Conservation (phyloP, 768 basidiomycete genomes). For the Boletus huronensis region DNA sequence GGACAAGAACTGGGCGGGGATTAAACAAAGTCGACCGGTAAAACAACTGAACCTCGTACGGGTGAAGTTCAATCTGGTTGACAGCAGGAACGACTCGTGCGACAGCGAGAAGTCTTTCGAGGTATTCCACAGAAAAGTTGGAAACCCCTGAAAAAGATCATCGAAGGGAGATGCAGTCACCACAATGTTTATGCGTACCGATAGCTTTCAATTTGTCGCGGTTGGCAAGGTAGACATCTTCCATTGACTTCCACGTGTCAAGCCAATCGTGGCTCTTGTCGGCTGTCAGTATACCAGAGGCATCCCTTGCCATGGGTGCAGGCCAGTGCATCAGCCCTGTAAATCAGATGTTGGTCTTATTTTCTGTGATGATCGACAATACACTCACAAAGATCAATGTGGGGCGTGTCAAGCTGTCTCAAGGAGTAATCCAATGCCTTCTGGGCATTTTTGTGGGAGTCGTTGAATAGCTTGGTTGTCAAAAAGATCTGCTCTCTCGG, state of each 20-base stretch:
- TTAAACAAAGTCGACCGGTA: neutral
- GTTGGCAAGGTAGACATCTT: constrained; percentile 55
- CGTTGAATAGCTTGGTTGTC: constrained; percentile 65
- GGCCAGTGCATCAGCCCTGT: constrained; percentile 81
- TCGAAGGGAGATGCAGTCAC: neutral
- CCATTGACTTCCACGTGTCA: constrained; percentile 78
- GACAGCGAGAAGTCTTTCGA: constrained; percentile 55
- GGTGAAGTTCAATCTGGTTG: constrained; percentile 76
- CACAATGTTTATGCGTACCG: constrained; percentile 33
- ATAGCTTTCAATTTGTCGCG: constrained; percentile 74
- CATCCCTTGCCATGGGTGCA: constrained; percentile 57
- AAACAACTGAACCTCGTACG: constrained; percentile 35
- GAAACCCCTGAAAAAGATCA: constrained; percentile 43
- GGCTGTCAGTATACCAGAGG: constrained; percentile 29
- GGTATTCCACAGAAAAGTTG: constrained; percentile 62
- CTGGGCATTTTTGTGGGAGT: constrained; percentile 53
- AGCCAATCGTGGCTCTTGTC: constrained; percentile 59
- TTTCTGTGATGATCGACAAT: neutral
- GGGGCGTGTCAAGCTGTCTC: constrained; percentile 45
- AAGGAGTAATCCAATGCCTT: constrained; percentile 65
- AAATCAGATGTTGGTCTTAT: constrained; percentile 64
- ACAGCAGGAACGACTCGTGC: constrained; percentile 60
- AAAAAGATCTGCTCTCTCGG: neutral
- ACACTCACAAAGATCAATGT: constrained; percentile 70
- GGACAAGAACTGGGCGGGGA: constrained; percentile 48